phyloP scores from a whole-genome alignment of 306 rosid genomes.

The Rosa chinensis region DNA sequence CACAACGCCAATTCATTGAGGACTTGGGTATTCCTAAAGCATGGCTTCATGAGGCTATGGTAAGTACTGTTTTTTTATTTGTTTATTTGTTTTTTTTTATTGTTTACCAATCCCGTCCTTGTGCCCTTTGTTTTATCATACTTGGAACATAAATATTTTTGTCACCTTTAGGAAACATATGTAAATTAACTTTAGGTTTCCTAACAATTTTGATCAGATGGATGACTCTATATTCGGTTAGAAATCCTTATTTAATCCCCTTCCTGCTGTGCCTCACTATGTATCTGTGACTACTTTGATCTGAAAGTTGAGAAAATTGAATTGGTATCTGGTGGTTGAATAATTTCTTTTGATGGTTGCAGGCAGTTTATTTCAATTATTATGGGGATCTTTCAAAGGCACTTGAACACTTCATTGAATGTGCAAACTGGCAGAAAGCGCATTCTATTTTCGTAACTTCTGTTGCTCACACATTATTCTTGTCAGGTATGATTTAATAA shows the following conservation, averaged over 20 bases:
- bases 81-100: not conserved
- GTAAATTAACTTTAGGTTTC: not conserved
- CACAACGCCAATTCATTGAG: conserved; percentile 76
- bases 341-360: conserved; percentile 35
- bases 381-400: conserved; percentile 67
- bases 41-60: conserved; percentile 98
- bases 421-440: conserved; percentile 92
- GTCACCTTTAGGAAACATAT: not conserved
- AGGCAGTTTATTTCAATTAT: conserved; percentile 83
- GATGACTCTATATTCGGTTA: not conserved
- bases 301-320: not conserved
- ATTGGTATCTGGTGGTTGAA: conserved; percentile 25
- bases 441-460: conserved; percentile 72
- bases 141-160: not conserved
- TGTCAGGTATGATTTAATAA: conserved; percentile 51
- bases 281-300: not conserved
- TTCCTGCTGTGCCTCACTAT: not conserved
- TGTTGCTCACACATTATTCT: conserved; percentile 73
- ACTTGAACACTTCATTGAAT: conserved; percentile 79
- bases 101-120: not conserved
- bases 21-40: conserved; percentile 77
- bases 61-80: conserved; percentile 32
- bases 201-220: not conserved
- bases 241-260: not conserved
- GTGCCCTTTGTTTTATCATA: not conserved